phyloP scores from a whole-genome alignment of 2,329 filamentous ascomycete genomes.

The Aspergillus neoniger region DNA sequence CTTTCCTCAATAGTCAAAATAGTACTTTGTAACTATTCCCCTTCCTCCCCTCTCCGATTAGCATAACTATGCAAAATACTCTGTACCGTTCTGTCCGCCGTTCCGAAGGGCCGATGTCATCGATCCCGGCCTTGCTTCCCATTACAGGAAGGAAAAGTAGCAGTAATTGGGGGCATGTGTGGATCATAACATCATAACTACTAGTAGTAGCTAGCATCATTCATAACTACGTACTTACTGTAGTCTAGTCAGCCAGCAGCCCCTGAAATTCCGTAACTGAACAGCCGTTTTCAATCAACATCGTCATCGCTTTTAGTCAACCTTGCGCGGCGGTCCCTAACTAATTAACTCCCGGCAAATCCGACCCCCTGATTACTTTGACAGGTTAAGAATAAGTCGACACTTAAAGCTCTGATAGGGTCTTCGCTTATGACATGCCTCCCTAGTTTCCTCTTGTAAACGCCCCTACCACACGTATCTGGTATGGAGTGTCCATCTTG shows the following conservation, averaged over 20 bases:
- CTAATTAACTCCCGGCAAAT: neutral
- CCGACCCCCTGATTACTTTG: slow-evolving; percentile 16
- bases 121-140: neutral
- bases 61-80: too few species aligned
- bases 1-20: too few species aligned
- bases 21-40: too few species aligned
- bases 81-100: too few species aligned
- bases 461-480: neutral
- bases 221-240: too few species aligned
- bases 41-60: too few species aligned
- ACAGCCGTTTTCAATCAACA: neutral
- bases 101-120: neutral
- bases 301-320: neutral
- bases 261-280: neutral
- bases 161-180: neutral
- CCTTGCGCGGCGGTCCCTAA: neutral
- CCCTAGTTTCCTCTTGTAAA: slow-evolving; percentile 16
- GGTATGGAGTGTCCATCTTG: neutral
- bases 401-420: slow-evolving; percentile 12
- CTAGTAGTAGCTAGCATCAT: too few species aligned
- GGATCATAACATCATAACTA: too few species aligned
- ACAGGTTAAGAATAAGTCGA: neutral
- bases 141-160: neutral
- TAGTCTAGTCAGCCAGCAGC: neutral
- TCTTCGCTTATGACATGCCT: slow-evolving; percentile 18